phyloP scores from a whole-genome alignment of 257 asterid species.

The Parsonsia alboflavescens region DNA sequence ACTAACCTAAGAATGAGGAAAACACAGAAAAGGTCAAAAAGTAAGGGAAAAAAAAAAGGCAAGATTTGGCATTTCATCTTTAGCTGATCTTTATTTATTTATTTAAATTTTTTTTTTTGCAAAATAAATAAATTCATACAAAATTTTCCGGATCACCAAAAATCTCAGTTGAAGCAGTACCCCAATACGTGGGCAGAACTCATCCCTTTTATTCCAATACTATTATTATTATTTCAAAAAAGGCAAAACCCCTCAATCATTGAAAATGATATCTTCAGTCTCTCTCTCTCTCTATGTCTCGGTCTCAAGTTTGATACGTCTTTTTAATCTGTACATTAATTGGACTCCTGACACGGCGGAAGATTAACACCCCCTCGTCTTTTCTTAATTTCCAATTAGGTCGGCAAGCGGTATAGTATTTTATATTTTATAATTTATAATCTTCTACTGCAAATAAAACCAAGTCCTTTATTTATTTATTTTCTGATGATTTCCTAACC shows the following conservation, averaged over 20 bases:
- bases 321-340: neutral
- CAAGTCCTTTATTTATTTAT: too few species aligned
- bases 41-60: conserved; percentile 2
- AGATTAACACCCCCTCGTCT: neutral
- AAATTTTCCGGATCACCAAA: neutral
- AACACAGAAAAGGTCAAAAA: conserved; percentile 12
- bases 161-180: neutral
- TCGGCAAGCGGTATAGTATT: neutral
- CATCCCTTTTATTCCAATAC: neutral
- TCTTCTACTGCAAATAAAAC: too few species aligned
- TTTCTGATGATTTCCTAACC: too few species aligned
- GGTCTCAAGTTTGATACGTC: neutral
- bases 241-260: neutral
- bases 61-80: conserved; percentile 10
- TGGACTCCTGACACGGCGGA: neutral
- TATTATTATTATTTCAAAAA: too few species aligned
- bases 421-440: neutral
- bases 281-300: neutral
- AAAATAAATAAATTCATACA: too few species aligned
- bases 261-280: neutral
- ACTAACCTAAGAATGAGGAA: neutral
- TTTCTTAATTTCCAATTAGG: neutral
- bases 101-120: too few species aligned
- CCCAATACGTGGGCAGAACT: neutral
- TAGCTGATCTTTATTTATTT: neutral